Base-by-base conservation (phyloP, 371 early-diverging fungal species). In the Zychaea mexicana region DNA sequence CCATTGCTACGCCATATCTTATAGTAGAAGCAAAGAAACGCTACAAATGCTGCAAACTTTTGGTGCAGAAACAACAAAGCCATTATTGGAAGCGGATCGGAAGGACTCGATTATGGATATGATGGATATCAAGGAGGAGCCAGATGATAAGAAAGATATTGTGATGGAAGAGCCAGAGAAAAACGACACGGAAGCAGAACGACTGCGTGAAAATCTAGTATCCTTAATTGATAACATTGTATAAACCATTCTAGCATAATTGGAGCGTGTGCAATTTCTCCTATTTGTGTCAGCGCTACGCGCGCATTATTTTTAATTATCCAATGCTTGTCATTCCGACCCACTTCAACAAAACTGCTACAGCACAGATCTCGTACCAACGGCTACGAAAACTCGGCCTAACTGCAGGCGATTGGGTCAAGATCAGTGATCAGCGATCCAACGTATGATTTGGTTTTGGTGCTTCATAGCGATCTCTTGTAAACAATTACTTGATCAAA, bases 341-440 rank as follows among this genome's bases (percentile, higher is more conserved):
- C 3, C 45, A 45, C 22, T 45, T 58, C n/a, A 28, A 30, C 49
- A 46, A 47, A 57, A 71, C 69, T 36, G 73, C 69, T n/a, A 67
- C 60, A 30, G 74, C 72, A 15, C 66, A 68, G 42, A 56, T 74
- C 2, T 70, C 71, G 1, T 68, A 58, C 36, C 52, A 47, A 19
- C 55, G 42, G 31, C 52, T 71, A 17, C 47, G 46, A 27, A 31
- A 57, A 19, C 45, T 68, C 17, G 52, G 60, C 2, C 24, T 55
- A 26, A n/a, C 30, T 21, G 58, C 69, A 22, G 78, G 72, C 54
- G 52, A 38, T 32, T 74, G 74, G 74, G 58, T 61, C 27, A 52
- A 68, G n/a, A 33, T 64, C 59, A 42, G 47, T 19, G 58, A 61
- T 53, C 24, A 57, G 22, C 32, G 31, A 38, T 56, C 36, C 31